These are phyloP conservation scores for Brachypodium distachyon DNA, from an alignment of 202 grass and related monocot species.

Conservation along the genomic window DNA sequence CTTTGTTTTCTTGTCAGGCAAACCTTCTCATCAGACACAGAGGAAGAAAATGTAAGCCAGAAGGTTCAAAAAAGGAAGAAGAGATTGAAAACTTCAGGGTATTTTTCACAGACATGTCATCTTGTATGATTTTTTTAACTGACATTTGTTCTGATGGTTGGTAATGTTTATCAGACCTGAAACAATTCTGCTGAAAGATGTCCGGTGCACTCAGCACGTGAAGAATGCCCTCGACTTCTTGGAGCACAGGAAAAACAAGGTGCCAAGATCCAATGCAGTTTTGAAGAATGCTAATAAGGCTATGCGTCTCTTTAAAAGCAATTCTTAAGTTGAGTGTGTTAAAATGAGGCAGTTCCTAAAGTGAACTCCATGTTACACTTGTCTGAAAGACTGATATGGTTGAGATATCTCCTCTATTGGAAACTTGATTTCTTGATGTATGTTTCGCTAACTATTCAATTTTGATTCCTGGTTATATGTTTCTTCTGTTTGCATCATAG, in stretches of 20 bases:
- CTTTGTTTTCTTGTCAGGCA: conserved; percentile 32
- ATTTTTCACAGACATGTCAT: conserved; percentile 11
- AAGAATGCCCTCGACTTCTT: conserved; percentile 65
- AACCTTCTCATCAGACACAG: conserved; percentile 77
- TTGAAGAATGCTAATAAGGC: conserved; percentile 67
- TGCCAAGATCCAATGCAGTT: conserved; percentile 64
- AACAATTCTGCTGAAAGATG: conserved; percentile 69
- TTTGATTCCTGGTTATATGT: not conserved
- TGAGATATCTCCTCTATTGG: not conserved
- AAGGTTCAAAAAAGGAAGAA: conserved; percentile 56
- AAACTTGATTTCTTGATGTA: not conserved
- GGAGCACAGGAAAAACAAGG: conserved; percentile 55
- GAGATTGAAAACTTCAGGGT: conserved; percentile 43
- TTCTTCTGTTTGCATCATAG: not conserved
- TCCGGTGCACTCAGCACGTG: conserved; percentile 34
- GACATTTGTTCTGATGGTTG: not conserved
- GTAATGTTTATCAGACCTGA: conserved; percentile 61
- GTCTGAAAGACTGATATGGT: not conserved
- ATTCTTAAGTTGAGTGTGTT: conserved; percentile 26
- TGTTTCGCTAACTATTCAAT: not conserved
- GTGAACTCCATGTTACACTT: not conserved
- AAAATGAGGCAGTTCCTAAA: not conserved
- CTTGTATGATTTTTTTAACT: not conserved
- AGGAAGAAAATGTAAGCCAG: conserved; percentile 63
- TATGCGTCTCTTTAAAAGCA: conserved; percentile 55